phyloP scores from a whole-genome alignment of 179 eudicot genomes.

The Sideroxylon spinosum region DNA sequence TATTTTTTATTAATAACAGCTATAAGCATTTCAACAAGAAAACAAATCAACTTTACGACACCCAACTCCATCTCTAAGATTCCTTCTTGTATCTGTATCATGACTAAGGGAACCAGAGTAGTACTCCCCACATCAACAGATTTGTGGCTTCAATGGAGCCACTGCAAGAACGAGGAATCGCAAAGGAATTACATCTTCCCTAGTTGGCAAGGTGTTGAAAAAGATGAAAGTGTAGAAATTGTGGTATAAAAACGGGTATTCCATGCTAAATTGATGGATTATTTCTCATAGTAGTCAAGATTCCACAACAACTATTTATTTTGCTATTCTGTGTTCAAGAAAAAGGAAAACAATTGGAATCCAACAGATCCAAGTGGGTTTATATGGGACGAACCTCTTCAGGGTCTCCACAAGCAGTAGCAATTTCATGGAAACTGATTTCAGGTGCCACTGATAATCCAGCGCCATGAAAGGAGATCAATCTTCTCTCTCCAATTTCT shows the following conservation, averaged over 20 bases:
- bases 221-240: background rate
- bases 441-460: slow-evolving; percentile 74
- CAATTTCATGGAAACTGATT: slow-evolving; percentile 44
- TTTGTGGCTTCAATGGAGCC: background rate
- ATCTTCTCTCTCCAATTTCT: slow-evolving; percentile 91
- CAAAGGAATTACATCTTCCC: background rate
- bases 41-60: background rate
- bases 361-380: no score
- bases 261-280: background rate
- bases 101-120: background rate
- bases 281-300: background rate
- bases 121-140: background rate
- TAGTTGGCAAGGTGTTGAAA: background rate
- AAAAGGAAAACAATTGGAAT: background rate
- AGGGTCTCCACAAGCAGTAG: slow-evolving; percentile 45
- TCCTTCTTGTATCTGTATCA: background rate
- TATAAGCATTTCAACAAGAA: background rate
- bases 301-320: background rate
- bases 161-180: background rate
- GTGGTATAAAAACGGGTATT: background rate
- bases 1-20: no score
- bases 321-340: background rate
- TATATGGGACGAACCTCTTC: slow-evolving; percentile 53
- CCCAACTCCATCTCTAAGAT: background rate
- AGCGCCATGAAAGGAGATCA: slow-evolving; percentile 70